A percentile compares a stretch with the other conserved stretches of the same genome.
Conservation (phyloP, 2,329 filamentous ascomycete genomes). For the Rutstroemia sp. region DNA sequence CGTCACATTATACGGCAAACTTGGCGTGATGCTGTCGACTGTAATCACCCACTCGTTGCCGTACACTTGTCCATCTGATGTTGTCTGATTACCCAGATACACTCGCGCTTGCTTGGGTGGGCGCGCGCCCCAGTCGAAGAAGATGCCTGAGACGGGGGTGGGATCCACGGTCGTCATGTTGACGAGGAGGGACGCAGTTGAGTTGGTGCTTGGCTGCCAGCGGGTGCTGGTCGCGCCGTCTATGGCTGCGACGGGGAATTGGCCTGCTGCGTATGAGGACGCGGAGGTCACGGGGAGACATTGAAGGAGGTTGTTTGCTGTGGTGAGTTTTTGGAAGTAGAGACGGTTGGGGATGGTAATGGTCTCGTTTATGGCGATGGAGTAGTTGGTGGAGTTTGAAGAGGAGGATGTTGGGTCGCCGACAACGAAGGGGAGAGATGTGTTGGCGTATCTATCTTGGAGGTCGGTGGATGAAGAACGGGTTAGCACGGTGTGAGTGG, state of each 20-base stretch:
- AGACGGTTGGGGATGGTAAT: slow-evolving; percentile 52
- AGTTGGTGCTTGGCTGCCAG: slow-evolving; percentile 55
- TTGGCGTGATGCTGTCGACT: slow-evolving; percentile 18
- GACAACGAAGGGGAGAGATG: slow-evolving; percentile 51
- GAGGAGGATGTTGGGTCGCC: slow-evolving; percentile 35
- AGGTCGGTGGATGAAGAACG: slow-evolving; percentile 41
- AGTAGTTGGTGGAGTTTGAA: slow-evolving; percentile 36
- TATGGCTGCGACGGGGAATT: slow-evolving; percentile 60
- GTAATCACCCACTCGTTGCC: slow-evolving; percentile 15
- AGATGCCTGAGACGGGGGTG: slow-evolving; percentile 39
- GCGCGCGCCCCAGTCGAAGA: slow-evolving; percentile 52
- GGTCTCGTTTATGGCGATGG: slow-evolving; percentile 40
- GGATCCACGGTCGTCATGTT: slow-evolving; percentile 34
- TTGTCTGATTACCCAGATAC: slow-evolving; percentile 39
- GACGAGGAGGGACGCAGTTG: slow-evolving; percentile 48
- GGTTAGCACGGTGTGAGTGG: slow-evolving; percentile 55
- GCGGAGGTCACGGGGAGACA: slow-evolving; percentile 47
- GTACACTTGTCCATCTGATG: slow-evolving; percentile 9
- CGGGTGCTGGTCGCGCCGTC: slow-evolving; percentile 59
- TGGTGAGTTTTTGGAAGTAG: slow-evolving; percentile 45
- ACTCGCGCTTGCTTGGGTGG: slow-evolving; percentile 48
- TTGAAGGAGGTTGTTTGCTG: slow-evolving; percentile 55
- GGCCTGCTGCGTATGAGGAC: slow-evolving; percentile 48
- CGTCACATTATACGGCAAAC: slow-evolving; percentile 21
- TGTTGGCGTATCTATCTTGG: slow-evolving; percentile 48